phyloP scores from a whole-genome alignment of 495 filamentous ascomycete species.

The Penicillium verhagenii region DNA sequence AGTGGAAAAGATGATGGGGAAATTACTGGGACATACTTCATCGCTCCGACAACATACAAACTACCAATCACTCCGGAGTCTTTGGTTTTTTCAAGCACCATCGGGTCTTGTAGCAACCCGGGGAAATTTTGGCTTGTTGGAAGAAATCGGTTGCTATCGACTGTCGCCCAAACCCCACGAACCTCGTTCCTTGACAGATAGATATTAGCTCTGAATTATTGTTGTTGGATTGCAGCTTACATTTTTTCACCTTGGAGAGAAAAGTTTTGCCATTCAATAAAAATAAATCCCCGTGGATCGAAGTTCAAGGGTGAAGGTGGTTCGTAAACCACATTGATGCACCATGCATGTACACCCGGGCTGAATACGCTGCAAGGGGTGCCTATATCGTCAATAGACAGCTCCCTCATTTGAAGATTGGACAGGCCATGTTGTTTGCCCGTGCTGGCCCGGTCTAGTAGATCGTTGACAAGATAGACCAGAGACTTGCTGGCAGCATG shows the following conservation, averaged over 20 bases:
- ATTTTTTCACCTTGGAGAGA: not conserved
- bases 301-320: not conserved
- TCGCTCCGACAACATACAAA: not conserved
- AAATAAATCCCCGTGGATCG: not conserved
- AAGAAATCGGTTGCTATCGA: not conserved
- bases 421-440: constrained; percentile 78
- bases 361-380: not conserved
- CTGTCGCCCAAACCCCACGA: not conserved
- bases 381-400: not conserved
- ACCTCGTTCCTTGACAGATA: not conserved
- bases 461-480: constrained; percentile 94
- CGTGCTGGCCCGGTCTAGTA: constrained; percentile 86
- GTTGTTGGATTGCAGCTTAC: not conserved
- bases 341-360: not conserved
- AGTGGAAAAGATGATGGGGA: not conserved
- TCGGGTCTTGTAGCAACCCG: not conserved
- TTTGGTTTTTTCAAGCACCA: not conserved
- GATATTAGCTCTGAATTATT: not conserved
- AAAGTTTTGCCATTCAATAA: not conserved
- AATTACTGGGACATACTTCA: not conserved
- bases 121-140: not conserved
- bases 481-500: constrained; percentile 90
- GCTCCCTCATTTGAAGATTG: not conserved
- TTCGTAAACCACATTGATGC: not conserved
- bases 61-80: not conserved